Evolutionary conservation across 768 basidiomycete species (phyloP).

Genomic region (Tulasnella sp.): DNA sequence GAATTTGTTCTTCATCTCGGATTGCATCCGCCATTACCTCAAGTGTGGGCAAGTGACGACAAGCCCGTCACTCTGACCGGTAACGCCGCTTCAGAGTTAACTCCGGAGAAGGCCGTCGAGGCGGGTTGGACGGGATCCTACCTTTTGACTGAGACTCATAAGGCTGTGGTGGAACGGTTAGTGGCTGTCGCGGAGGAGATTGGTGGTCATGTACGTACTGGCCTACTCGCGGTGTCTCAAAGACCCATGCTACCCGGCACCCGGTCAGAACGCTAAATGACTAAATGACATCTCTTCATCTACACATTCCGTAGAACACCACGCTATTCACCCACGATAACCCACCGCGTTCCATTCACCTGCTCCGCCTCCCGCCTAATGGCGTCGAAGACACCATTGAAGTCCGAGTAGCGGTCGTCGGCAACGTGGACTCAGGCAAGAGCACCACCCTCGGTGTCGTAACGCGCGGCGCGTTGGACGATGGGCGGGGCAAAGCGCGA

Average conservation of each 20-base stretch:
- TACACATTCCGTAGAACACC: constrained; percentile 35
- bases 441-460: constrained; percentile 90
- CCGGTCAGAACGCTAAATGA: background rate
- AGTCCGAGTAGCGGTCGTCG: constrained; percentile 90
- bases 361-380: constrained; percentile 65
- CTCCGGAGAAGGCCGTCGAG: constrained; percentile 23
- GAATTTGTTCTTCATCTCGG: constrained; percentile 72
- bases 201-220: constrained; percentile 55
- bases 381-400: constrained; percentile 74
- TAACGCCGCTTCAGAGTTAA: constrained; percentile 27
- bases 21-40: constrained; percentile 44
- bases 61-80: constrained; percentile 17
- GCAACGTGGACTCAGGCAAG: constrained; percentile 73
- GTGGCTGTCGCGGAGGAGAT: constrained; percentile 54
- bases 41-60: constrained; percentile 33
- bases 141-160: constrained; percentile 42
- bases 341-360: constrained; percentile 44
- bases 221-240: background rate
- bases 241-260: background rate
- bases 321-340: constrained; percentile 37
- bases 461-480: constrained; percentile 71
- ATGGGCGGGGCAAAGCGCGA: constrained; percentile 70
- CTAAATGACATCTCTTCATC: background rate
- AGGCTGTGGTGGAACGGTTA: constrained; percentile 34
- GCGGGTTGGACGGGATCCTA: constrained; percentile 45